These are phyloP conservation scores for Alternaria alternata DNA, from an alignment of 2,329 filamentous ascomycete genomes.

Conservation along the genomic window DNA sequence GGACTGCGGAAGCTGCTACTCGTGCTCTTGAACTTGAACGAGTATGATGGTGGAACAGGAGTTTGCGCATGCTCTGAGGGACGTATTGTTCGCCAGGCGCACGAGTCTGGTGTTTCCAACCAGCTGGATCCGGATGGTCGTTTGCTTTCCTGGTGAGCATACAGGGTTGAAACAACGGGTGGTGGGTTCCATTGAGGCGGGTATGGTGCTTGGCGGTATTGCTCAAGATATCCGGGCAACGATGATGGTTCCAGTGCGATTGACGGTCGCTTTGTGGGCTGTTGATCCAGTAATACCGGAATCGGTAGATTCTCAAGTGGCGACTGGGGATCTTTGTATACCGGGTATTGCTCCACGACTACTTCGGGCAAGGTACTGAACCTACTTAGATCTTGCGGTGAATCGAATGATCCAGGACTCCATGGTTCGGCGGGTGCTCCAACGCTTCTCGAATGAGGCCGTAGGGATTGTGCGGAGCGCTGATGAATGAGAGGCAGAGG, in stretches of 20 bases:
- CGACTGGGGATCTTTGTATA: slow-evolving; percentile 8
- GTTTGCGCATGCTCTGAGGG: slow-evolving; percentile 22
- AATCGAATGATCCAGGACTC: slow-evolving; percentile 26
- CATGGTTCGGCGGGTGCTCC: slow-evolving; percentile 22
- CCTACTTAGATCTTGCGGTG: slow-evolving; percentile 4
- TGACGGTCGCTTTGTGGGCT: slow-evolving; percentile 2
- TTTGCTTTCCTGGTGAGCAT: slow-evolving; percentile 23
- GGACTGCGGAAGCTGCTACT: slow-evolving; percentile 38
- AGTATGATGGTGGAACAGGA: slow-evolving; percentile 25
- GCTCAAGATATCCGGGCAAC: slow-evolving; percentile 38
- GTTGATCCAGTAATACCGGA: slow-evolving; percentile 17
- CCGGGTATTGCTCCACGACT: slow-evolving; percentile 7
- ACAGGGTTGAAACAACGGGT: slow-evolving; percentile 32
- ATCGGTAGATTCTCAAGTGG: slow-evolving; percentile 20
- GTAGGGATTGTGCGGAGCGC: slow-evolving; percentile 10
- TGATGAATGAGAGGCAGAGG: slow-evolving; percentile 6
- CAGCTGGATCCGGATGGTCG: slow-evolving; percentile 28
- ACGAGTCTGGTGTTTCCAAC: slow-evolving; percentile 34
- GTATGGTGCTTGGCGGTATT: slow-evolving; percentile 40
- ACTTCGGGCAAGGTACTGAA: slow-evolving; percentile 29
- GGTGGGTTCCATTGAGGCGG: slow-evolving; percentile 43
- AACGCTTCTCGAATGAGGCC: slow-evolving; percentile 19
- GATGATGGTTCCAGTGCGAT: slow-evolving; percentile 18
- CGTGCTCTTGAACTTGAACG: slow-evolving; percentile 36
- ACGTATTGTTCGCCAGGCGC: slow-evolving; percentile 34